Evolutionary conservation across 2,329 filamentous ascomycete species (phyloP).

Genomic region (Karstenula rhodostoma): DNA sequence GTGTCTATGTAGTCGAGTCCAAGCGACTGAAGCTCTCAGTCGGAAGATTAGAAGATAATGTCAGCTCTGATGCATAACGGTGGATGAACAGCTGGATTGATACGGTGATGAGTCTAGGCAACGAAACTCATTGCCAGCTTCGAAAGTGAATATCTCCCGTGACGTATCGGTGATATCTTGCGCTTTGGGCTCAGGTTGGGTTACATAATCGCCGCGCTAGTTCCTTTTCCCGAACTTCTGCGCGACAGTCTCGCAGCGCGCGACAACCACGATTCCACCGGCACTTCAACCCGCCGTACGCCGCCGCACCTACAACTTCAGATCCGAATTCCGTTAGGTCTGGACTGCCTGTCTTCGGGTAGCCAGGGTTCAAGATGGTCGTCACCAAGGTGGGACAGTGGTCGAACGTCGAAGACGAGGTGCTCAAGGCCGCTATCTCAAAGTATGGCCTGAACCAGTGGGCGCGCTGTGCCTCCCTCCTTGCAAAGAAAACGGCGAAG

Average conservation of each 20-base stretch:
- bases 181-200: not conserved
- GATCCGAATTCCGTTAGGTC: not conserved
- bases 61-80: no score
- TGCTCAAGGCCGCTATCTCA: conserved; percentile 77
- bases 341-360: not conserved
- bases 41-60: no score
- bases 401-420: conserved; percentile 86
- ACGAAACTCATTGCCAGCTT: no score
- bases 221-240: conserved; percentile 16
- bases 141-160: not conserved
- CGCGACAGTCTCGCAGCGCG: conserved; percentile 13
- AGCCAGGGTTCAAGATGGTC: conserved; percentile 58
- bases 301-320: not conserved
- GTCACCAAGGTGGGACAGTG: conserved; percentile 73
- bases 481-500: conserved; percentile 96
- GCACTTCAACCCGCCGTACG: conserved; percentile 1
- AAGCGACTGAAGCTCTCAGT: no score
- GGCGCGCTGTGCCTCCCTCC: conserved; percentile 95
- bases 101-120: no score
- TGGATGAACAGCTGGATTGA: no score
- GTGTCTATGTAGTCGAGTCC: no score
- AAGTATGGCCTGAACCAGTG: conserved; percentile 70
- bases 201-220: conserved; percentile 16
- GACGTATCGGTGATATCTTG: conserved; percentile 19
- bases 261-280: conserved; percentile 6